Evolutionary conservation across 148 eudicot genomes (phyloP), one percentile per base, ranked within the genome.

Genomic region (Chenopodium formosanum): DNA sequence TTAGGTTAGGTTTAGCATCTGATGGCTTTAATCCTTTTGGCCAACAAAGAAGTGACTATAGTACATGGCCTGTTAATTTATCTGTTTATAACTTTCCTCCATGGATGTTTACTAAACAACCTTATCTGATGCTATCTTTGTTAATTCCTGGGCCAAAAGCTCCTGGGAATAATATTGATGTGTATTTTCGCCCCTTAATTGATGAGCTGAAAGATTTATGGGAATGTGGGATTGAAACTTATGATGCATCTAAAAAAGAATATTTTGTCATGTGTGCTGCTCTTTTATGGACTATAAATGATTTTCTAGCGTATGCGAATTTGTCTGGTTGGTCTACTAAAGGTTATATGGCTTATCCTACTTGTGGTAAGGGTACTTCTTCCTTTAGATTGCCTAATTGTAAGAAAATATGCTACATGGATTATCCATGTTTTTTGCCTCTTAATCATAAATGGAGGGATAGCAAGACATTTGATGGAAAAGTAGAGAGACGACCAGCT

Each of bases 1-100:
- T 77, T 0, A 76, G 88, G 44, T 60, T 76, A 12, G 80, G 82
- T 1, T 17, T 86, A 62, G 83, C 83, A 29, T 80, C 67, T 52
- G 85, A 83, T 73, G 83, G 85, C 0, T 86, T 85, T 69, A 82
- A 82, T 31, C 85, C 85, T 6, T 82, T 70, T 58, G 63, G 76
- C 0, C 44, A 47, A 9, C 62, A 80, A 46, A 73, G 79, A 7
- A 80, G 20, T 32, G 27, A 79, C 1, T 40, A 85, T 79, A 85
- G 74, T 63, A 84, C 66, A 53, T 84, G 86, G 86, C 89, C 82
- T 1, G 81, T 87, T 9, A 65, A 84, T 13, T 29, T 78, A 32
- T 32, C 34, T 9, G 34, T 81, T 0, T 84, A 81, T 37, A 86
- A 84, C 27, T 69, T 84, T 10, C 83, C 81, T 1, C 79, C 70